A percentile compares a stretch with the other conserved stretches of the same genome.
phyloP scores from a whole-genome alignment of 768 basidiomycete genomes.

The Sistotremastrum niveocremeum region DNA sequence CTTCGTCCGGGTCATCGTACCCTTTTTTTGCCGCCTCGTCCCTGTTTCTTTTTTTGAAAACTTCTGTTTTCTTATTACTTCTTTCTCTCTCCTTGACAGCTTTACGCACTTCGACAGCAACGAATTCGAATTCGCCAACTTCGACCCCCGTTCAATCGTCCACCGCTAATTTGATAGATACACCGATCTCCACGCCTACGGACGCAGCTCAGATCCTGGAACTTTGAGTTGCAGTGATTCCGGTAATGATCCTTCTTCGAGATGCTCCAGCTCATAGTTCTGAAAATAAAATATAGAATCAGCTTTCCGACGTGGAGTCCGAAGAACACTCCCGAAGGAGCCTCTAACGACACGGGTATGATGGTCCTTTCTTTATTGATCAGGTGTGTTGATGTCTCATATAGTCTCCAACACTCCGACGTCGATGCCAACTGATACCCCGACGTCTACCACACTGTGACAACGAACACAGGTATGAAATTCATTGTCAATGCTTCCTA shows the following conservation, averaged over 20 bases:
- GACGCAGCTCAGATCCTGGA: slow-evolving; percentile 21
- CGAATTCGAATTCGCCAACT: no score
- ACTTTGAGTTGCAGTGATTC: slow-evolving; percentile 1
- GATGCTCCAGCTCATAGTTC: no score
- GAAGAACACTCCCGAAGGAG: no score
- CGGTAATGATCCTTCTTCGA: no score
- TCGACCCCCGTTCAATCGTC: slow-evolving; percentile 13
- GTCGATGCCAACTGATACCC: background rate
- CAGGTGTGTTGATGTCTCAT: no score
- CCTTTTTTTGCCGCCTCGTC: background rate
- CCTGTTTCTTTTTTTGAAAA: background rate
- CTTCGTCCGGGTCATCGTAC: background rate
- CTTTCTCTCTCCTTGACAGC: background rate
- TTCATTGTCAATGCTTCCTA: slow-evolving; percentile 3
- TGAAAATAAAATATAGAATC: no score
- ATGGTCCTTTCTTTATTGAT: no score
- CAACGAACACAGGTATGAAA: slow-evolving; percentile 1
- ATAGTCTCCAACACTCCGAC: background rate
- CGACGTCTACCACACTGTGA: slow-evolving; percentile 2
- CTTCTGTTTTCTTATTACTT: background rate
- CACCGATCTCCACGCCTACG: slow-evolving; percentile 29
- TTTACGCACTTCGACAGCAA: slow-evolving; percentile 5
- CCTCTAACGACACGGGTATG: no score
- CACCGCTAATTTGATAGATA: slow-evolving; percentile 30
- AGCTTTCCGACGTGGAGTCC: no score